Evolutionary conservation across 345 rosid species (phyloP).

Genomic region (Toxicodendron radicans): DNA sequence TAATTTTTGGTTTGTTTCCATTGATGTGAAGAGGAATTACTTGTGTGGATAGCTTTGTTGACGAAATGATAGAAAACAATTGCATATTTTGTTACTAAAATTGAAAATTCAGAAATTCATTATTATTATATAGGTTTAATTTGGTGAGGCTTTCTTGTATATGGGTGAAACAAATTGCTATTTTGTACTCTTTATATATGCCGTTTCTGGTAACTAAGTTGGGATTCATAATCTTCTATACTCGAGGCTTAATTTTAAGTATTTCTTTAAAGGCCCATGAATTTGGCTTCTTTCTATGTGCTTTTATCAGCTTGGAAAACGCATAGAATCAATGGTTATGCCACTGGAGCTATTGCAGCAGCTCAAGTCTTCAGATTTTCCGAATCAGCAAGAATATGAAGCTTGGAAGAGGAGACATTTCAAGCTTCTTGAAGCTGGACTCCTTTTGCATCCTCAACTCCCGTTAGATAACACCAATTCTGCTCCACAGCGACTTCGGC

Average conservation of each 20-base stretch:
- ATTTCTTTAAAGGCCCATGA: too few relatives aligned
- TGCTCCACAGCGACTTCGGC: conserved; percentile 56
- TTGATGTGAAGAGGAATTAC: too few relatives aligned
- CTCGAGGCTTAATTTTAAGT: too few relatives aligned
- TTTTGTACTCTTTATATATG: too few relatives aligned
- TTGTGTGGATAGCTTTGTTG: too few relatives aligned
- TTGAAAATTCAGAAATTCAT: too few relatives aligned
- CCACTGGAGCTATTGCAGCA: conserved; percentile 91
- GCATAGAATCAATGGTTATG: conserved; percentile 74
- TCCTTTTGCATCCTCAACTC: conserved; percentile 68
- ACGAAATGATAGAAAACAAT: too few relatives aligned
- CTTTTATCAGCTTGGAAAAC: conserved; percentile 75
- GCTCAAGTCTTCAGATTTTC: conserved; percentile 73
- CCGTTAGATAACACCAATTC: conserved; percentile 53
- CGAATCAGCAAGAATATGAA: conserved; percentile 66
- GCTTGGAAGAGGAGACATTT: conserved; percentile 82
- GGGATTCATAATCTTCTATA: neutral
- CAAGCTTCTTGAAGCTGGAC: conserved; percentile 88
- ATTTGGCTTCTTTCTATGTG: conserved; percentile 10
- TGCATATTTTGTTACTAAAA: too few relatives aligned
- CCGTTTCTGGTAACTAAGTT: neutral
- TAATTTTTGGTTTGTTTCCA: neutral
- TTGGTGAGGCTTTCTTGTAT: too few relatives aligned
- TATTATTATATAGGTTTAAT: too few relatives aligned
- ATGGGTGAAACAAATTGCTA: too few relatives aligned